These are phyloP conservation scores for Fusarium chuoi DNA, from an alignment of 2,329 filamentous ascomycete genomes.

Conservation along the genomic window DNA sequence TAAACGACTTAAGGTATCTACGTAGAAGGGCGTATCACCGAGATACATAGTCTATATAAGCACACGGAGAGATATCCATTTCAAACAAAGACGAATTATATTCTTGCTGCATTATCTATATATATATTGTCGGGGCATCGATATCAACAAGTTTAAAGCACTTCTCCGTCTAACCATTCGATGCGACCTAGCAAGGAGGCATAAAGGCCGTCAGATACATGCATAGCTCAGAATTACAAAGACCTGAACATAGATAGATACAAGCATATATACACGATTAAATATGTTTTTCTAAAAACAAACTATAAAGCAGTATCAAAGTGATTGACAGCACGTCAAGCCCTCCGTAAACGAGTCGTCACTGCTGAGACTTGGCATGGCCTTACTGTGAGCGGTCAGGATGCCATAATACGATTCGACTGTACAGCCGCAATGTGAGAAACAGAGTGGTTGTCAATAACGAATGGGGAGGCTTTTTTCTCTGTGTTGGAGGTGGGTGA, in stretches of 20 bases:
- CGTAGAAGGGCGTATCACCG: too few species aligned
- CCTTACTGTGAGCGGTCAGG: neutral
- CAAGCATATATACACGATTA: neutral
- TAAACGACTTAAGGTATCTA: neutral
- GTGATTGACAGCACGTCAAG: neutral
- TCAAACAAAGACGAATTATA: too few species aligned
- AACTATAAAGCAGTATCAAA: too few species aligned
- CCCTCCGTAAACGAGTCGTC: neutral
- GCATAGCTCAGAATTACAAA: neutral
- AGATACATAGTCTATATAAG: neutral
- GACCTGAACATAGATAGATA: neutral
- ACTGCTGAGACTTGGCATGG: neutral
- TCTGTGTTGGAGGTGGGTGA: neutral
- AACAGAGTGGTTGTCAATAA: too few species aligned
- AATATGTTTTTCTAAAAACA: too few species aligned
- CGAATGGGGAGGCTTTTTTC: neutral
- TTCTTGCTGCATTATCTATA: neutral
- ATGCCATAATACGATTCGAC: neutral
- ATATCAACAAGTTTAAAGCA: neutral
- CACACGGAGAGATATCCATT: neutral
- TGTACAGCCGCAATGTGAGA: neutral
- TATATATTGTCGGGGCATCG: too few species aligned
- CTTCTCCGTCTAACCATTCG: neutral
- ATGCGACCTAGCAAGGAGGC: neutral
- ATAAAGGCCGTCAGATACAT: too few species aligned